Percentiles rank a stretch among this genome's conserved stretches.
These are phyloP conservation scores for Lachancea sp. DNA, from an alignment of 805 yeast genomes.

Conservation along the genomic window DNA sequence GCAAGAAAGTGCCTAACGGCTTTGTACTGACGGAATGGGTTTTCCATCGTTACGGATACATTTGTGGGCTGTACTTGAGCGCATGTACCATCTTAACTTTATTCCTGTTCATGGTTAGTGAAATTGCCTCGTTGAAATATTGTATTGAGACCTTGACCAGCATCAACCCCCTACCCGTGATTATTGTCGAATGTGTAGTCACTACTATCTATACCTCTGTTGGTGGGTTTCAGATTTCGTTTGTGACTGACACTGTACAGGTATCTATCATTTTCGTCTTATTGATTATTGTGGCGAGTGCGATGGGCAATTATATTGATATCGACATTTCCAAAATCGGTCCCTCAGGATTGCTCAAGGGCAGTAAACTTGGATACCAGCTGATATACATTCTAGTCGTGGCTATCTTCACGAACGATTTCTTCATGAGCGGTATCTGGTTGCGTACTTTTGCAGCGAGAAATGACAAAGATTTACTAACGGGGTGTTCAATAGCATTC, in stretches of 20 bases:
- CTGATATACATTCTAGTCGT: constrained; percentile 74
- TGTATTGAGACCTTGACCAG: constrained; percentile 77
- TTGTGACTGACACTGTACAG: constrained; percentile 80
- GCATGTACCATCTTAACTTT: constrained; percentile 79
- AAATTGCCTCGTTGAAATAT: constrained; percentile 69
- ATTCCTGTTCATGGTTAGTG: constrained; percentile 82
- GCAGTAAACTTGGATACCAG: constrained; percentile 81
- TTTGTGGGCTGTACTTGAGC: constrained; percentile 68
- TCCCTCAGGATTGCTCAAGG: constrained; percentile 56
- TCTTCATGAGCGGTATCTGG: constrained; percentile 92
- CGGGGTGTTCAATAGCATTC: constrained; percentile 74
- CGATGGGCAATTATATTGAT: constrained; percentile 67
- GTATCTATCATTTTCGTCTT: constrained; percentile 65
- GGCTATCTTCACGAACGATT: constrained; percentile 85
- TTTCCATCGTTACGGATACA: constrained; percentile 67
- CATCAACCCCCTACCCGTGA: constrained; percentile 68
- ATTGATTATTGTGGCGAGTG: constrained; percentile 64
- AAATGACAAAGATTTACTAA: constrained; percentile 63
- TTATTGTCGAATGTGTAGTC: constrained; percentile 79
- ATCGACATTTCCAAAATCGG: constrained; percentile 56
- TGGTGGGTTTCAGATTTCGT: constrained; percentile 87
- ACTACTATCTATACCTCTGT: constrained; percentile 80
- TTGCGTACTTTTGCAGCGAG: constrained; percentile 85
- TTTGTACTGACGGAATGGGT: constrained; percentile 94
- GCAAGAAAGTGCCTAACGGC: constrained; percentile 79